Evolutionary conservation across 2,329 filamentous ascomycete species (phyloP).

Genomic region (Fusarium albosuccineum): DNA sequence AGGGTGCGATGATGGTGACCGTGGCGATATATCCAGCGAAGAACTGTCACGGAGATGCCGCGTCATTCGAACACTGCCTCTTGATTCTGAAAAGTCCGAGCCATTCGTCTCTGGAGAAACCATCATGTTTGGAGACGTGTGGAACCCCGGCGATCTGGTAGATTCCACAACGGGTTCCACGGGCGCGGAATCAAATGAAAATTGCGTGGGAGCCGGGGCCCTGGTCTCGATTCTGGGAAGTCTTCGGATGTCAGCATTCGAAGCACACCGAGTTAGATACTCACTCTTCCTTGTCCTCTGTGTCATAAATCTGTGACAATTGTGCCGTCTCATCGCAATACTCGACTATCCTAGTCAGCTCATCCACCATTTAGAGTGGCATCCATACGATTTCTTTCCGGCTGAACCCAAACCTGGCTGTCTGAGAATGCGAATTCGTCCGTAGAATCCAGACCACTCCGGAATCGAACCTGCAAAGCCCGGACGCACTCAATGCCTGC

Average conservation of each 20-base stretch:
- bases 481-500: conserved; percentile 33
- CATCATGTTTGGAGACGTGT: conserved; percentile 1
- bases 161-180: neutral
- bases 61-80: neutral
- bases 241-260: neutral
- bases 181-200: neutral
- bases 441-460: conserved; percentile 25
- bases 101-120: neutral
- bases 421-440: neutral
- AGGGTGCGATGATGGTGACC: neutral
- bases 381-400: neutral
- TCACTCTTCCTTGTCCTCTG: neutral
- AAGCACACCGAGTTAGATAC: neutral
- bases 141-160: neutral
- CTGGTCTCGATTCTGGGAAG: neutral
- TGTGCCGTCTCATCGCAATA: conserved; percentile 2
- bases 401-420: neutral
- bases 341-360: conserved; percentile 1
- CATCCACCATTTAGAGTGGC: neutral
- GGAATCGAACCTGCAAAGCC: conserved; percentile 33
- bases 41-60: neutral
- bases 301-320: neutral
- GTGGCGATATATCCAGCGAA: neutral
- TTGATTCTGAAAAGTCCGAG: conserved; percentile 2
- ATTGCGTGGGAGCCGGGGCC: neutral